A percentile compares a stretch with the other conserved stretches of the same genome.
These are phyloP conservation scores for Cercospora citrullina DNA, from an alignment of 2,329 filamentous ascomycete species.

Conservation along the genomic window DNA sequence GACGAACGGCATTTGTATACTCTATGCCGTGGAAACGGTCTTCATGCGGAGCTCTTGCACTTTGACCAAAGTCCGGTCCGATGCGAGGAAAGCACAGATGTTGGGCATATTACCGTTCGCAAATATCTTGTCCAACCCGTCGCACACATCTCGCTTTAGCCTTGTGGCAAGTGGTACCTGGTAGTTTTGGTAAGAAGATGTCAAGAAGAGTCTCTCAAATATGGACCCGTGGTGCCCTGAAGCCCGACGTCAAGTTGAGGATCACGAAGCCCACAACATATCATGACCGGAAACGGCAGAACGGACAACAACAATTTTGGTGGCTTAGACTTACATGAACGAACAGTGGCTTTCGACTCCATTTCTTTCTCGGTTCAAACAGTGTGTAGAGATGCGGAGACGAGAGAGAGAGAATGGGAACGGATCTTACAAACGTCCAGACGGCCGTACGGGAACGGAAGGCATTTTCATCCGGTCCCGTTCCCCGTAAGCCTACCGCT, in stretches of 20 bases:
- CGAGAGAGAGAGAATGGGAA: background rate
- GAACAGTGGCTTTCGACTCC: background rate
- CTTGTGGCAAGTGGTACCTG: conserved; percentile 36
- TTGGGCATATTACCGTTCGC: conserved; percentile 31
- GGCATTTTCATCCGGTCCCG: background rate
- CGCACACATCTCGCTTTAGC: conserved; percentile 41
- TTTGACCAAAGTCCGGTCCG: background rate
- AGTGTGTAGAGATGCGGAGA: background rate
- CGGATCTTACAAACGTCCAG: background rate
- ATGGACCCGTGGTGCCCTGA: background rate
- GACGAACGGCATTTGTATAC: background rate
- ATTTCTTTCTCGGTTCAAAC: background rate
- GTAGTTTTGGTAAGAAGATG: background rate
- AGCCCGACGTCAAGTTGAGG: background rate
- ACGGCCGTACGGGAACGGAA: background rate
- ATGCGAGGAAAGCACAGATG: background rate
- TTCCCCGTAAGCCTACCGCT: background rate
- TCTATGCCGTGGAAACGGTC: background rate
- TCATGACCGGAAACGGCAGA: background rate
- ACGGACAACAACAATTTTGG: background rate
- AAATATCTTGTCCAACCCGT: conserved; percentile 25
- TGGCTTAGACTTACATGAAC: background rate
- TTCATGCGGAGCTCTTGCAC: background rate
- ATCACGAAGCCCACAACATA: background rate
- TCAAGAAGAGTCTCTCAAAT: background rate